Base-by-base conservation (phyloP, 2,329 filamentous ascomycete genomes). In the Chaetomiaceae sp. region DNA sequence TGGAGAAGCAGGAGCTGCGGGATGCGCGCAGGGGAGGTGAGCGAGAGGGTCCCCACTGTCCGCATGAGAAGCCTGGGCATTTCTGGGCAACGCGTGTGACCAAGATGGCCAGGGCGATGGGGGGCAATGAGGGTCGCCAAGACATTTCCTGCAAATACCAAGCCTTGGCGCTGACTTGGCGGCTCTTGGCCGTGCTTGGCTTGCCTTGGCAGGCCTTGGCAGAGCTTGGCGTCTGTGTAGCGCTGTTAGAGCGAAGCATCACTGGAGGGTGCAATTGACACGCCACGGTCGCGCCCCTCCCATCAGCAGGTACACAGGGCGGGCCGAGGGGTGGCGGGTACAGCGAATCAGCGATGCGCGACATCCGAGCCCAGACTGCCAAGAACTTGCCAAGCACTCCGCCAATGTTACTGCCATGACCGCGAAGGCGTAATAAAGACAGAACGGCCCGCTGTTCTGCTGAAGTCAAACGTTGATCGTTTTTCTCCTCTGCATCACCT, bases 101-200 rank as follows among this genome's bases (percentile, higher is more conserved):
- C 51, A 55, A 21, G 51, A 55, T n/a, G 57, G 55, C 52, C 40
- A 53, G 50, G 42, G 48, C 21, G 42, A 48, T 31, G 50, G 54
- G 50, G 50, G 57, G 49, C 39, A 49, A 44, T 46, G 53, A 53
- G 53, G 50, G 31, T 42, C 27, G 53, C 56, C 58, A 58, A 68
- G 75, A 14, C 71, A 60, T 55, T 73, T 74, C 48, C 68, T 65
- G 53, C 80, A 70, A 54, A 45, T 58, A 57, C 61, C 61, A 63
- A 63, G 58, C 17, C 63, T 63, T 62, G 55, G 60, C 63, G 39
- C 38, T 48, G 54, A 37, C 64, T 66, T 64, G 63, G 63, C 57
- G 39, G 14, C 1, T 44, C 62, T 64, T 64, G 63, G 63, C 57
- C 34, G 12, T 1, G 43, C 62, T 64, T 64, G 62, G 62, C 62